These are phyloP conservation scores for Herpomyces periplanetae DNA, from an alignment of 2,329 filamentous ascomycete genomes.

Conservation along the genomic window DNA sequence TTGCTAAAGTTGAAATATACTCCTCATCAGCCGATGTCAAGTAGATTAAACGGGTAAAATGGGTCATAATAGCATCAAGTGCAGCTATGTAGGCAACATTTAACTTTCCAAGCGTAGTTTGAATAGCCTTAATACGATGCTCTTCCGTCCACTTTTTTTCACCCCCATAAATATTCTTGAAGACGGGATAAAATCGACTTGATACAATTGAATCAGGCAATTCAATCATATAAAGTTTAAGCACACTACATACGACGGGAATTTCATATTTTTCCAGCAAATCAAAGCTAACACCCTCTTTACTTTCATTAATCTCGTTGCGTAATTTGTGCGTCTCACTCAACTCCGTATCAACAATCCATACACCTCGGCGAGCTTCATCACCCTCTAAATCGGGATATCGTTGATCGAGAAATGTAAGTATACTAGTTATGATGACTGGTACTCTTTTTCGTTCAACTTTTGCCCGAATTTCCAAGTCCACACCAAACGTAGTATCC, in stretches of 20 bases:
- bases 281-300: slow-evolving; percentile 30
- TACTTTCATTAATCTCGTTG: slow-evolving; percentile 48
- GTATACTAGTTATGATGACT: slow-evolving; percentile 52
- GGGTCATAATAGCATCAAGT: slow-evolving; percentile 88
- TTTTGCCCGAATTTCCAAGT: slow-evolving; percentile 69
- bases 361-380: slow-evolving; percentile 59
- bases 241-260: slow-evolving; percentile 55
- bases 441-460: slow-evolving; percentile 87
- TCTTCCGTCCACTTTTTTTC: slow-evolving; percentile 33
- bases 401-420: slow-evolving; percentile 72
- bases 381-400: slow-evolving; percentile 93
- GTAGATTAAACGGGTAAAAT: slow-evolving; percentile 85
- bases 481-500: slow-evolving; percentile 54
- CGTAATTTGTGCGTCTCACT: slow-evolving; percentile 49
- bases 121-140: slow-evolving; percentile 51
- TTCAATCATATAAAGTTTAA: slow-evolving; percentile 81
- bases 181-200: slow-evolving; percentile 89
- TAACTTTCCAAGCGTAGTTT: slow-evolving; percentile 76
- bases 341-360: slow-evolving; percentile 69
- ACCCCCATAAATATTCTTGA: slow-evolving; percentile 78
- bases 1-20: slow-evolving; percentile 35
- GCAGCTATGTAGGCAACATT: slow-evolving; percentile 90
- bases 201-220: slow-evolving; percentile 91
- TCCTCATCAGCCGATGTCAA: slow-evolving; percentile 74
- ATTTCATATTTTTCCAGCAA: slow-evolving; percentile 60